Base-by-base conservation (phyloP, 352 stramenopile genomes). In the Peronospora belbahrii region DNA sequence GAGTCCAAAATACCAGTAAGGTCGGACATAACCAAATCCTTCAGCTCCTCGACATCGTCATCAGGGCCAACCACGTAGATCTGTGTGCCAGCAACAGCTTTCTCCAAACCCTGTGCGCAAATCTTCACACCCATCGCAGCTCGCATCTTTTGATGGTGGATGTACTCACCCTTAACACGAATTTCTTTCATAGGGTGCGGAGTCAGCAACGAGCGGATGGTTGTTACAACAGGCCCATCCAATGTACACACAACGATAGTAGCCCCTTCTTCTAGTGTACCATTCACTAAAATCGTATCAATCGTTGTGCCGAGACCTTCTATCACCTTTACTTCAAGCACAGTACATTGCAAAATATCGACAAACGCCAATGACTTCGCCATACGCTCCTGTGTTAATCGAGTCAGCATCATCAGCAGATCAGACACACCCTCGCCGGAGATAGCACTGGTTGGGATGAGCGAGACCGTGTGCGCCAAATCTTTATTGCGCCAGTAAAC, bases 401-500 rank as follows among this genome's bases (percentile, higher is more conserved):
- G 85, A 35, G 95, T 96, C 37, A 99, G 69, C 57, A 99, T 94
- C 60, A 97, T 84, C n/a, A 99, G 65, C 53, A 99, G 68, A 64
- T 99, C 97, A 25, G 96, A 88, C 3, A 99, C 94, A 68, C 97
- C 97, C 67, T 99, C 97, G 34, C 97, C 97, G 3, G 95, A 98
- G 55, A 99, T 94, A 38, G 96, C 97, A 67, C 92, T 98, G 14
- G 97, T 99, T 14, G 97, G 97, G 37, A 99, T 97, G 23, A 99
- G 69, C 27, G 93, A 97, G 39, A 99, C 93, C 39, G 96, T 98
- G 59, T 88, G 79, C 17, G 76, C 83, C 56, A 95, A 88, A 55
- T 98, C 89, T 52, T 98, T 96, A 59, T 99, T 99, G 55, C 98
- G 90, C 91, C 95, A 99, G 74, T 99, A 99, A 20, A 99, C 83